Evolutionary conservation across 352 stramenopile genomes (phyloP), one percentile per base, ranked within the genome.

Genomic region (Blastocystis sp.): DNA sequence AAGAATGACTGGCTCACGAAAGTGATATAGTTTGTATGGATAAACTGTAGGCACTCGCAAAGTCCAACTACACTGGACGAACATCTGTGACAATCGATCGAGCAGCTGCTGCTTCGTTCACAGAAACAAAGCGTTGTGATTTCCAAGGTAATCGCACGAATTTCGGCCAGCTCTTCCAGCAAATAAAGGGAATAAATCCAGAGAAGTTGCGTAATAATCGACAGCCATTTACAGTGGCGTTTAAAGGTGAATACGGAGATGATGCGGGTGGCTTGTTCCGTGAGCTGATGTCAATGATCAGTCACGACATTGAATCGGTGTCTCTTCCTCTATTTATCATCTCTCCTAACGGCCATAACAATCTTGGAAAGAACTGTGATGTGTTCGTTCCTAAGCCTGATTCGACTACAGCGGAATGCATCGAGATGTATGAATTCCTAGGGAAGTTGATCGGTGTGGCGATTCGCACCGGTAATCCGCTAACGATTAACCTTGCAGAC

Each of bases 401-500:
- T 26, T 54, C 63, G 15, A 91, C 73, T 3, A 87, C 64, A 26
- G 47, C 75, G 34, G 54, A 87, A 5, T 59, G 45, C 29, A 63
- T 93, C 37, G 89, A 92, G 34, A 96, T 97, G 93, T 94, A 95
- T 43, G 93, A 96, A 82, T 98, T 97, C 75, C 89, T 98, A n/a
- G 95, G 95, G 11, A 96, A 96, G 88, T 90, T 98, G 8, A 95
- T 98, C 91, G 95, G 94, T 0, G 92, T 94, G 6, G 91, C 91
- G 11, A 93, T 97, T 59, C 94, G 94, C 6, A 95, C 93, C 70
- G 94, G 95, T 69, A 92, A 95, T 37, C 95, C 94, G 50, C 90
- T 98, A n/a, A 90, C 93, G 1, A 90, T 98, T 23, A 94, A 95
- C 54, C 75, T 97, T 53, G 93, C 94, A 2, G 76, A 91, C 8